These are phyloP conservation scores for Aurifilum marmelostoma DNA, from an alignment of 2,329 filamentous ascomycete species.

Conservation along the genomic window DNA sequence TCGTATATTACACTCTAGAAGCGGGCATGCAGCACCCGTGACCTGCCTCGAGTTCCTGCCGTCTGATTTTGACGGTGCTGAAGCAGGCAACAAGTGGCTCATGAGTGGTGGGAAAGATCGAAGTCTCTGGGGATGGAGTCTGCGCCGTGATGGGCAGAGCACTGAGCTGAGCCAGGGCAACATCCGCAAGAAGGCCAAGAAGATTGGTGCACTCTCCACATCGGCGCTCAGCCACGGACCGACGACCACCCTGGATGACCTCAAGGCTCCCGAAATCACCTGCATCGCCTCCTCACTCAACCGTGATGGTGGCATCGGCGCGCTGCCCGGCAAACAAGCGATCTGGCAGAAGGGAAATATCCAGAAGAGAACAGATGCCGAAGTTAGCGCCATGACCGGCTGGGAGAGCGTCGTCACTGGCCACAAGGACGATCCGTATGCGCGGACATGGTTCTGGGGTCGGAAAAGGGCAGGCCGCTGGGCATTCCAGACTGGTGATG, in stretches of 20 bases:
- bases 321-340: slow-evolving; percentile 73
- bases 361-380: slow-evolving; percentile 68
- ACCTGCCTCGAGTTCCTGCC: slow-evolving; percentile 84
- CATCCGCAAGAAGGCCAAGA: slow-evolving; percentile 86
- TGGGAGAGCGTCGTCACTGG: slow-evolving; percentile 98
- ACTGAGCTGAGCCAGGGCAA: slow-evolving; percentile 90
- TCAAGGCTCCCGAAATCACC: slow-evolving; percentile 91
- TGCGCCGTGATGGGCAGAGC: slow-evolving; percentile 92
- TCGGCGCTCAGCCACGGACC: slow-evolving; percentile 61
- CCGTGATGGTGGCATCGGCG: slow-evolving; percentile 90
- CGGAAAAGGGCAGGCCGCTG: slow-evolving; percentile 90
- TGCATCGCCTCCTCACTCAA: slow-evolving; percentile 91
- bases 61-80: slow-evolving; percentile 84
- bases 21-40: slow-evolving; percentile 86
- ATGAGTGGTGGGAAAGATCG: slow-evolving; percentile 87
- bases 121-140: slow-evolving; percentile 94
- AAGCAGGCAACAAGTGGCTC: slow-evolving; percentile 90
- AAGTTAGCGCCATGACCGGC: slow-evolving; percentile 77
- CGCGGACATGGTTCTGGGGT: slow-evolving; percentile 98
- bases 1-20: slow-evolving; percentile 80
- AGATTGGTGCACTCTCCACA: slow-evolving; percentile 71
- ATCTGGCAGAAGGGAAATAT: slow-evolving; percentile 81
- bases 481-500: slow-evolving; percentile 87
- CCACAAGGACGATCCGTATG: slow-evolving; percentile 81
- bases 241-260: slow-evolving; percentile 68